These are phyloP conservation scores for Beauveria asiatica DNA, from an alignment of 2,329 filamentous ascomycete species.

Conservation along the genomic window DNA sequence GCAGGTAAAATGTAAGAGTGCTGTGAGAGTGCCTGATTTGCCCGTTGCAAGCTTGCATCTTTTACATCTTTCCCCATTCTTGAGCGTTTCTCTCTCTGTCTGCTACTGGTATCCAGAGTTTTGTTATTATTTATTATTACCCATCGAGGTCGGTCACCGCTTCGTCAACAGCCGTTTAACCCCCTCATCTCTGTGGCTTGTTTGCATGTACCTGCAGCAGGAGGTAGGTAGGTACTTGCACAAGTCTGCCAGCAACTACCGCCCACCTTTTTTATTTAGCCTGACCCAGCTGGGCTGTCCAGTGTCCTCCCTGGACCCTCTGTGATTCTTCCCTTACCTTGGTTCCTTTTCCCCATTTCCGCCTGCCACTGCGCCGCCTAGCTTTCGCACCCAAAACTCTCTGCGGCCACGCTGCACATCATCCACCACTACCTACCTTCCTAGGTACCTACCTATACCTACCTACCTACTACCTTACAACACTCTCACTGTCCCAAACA, in stretches of 20 bases:
- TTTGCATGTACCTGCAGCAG: neutral
- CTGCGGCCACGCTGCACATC: neutral
- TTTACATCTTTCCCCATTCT: neutral
- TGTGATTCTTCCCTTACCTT: neutral
- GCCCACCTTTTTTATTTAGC: slow-evolving; percentile 17
- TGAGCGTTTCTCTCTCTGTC: neutral
- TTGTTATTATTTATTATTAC: neutral
- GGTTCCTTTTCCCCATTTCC: neutral
- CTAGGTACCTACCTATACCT: too few species aligned
- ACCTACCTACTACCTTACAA: neutral
- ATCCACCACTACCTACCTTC: neutral
- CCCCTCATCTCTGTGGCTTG: neutral
- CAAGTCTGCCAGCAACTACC: slow-evolving; percentile 9
- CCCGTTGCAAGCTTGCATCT: slow-evolving; percentile 14
- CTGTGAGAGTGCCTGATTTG: neutral
- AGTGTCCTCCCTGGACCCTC: neutral
- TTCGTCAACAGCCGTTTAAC: too few species aligned
- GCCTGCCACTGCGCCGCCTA: neutral
- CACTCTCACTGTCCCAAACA: neutral
- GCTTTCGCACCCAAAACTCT: neutral
- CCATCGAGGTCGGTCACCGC: too few species aligned
- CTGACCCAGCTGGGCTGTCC: slow-evolving; percentile 17
- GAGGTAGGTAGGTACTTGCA: neutral
- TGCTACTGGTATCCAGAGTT: neutral
- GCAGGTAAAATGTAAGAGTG: neutral